Base-by-base conservation (phyloP, 495 filamentous ascomycete genomes). In the Neurospora africana region DNA sequence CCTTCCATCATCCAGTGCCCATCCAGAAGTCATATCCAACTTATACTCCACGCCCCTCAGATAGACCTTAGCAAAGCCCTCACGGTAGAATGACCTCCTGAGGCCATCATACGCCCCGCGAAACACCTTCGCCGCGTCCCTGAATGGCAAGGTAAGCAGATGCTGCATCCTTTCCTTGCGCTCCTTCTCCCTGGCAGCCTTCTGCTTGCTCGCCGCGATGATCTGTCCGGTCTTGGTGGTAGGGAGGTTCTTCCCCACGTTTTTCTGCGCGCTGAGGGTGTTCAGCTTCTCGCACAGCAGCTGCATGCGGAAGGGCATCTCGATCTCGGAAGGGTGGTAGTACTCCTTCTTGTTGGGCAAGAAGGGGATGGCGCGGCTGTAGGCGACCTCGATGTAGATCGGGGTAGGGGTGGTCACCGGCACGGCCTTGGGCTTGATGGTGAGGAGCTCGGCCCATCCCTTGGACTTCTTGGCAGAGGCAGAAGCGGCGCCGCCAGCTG, bases 81-180 rank as follows among this genome's bases (percentile, higher is more conserved):
- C 84, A 39, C 84, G 78, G 33, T 78, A 81, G 47, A 86, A 79
- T 4, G 82, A 78, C 35, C 85, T 78, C 41, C 73, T 75, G 58
- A 84, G 75, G 2, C 78, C 81, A 3, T 30, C 35, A 67, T 82
- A 83, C 3, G 82, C 68, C 4, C 69, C 68, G 10, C 70, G 71
- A 30, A 82, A 74, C 4, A 71, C 82, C 68, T 76, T 74, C 33
- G 73, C 70, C 1, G 76, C 79, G 68, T 85, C 80, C 27, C 86
- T 78, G 75, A 87, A 86, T n/a, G 85, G 85, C 68, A 79, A 75
- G 6, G 84, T 87, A 80, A 87, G 78, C 44, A 87, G 71, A 75
- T 83, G 81, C 69, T 82, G 76, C 75, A 81, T 79, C 74, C 84
- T 79, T 65, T 84, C 82, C 72, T 86, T 78, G 53, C 81, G 75